Evolutionary conservation across 768 basidiomycete genomes (phyloP).

Genomic region (Tricholomella constricta): DNA sequence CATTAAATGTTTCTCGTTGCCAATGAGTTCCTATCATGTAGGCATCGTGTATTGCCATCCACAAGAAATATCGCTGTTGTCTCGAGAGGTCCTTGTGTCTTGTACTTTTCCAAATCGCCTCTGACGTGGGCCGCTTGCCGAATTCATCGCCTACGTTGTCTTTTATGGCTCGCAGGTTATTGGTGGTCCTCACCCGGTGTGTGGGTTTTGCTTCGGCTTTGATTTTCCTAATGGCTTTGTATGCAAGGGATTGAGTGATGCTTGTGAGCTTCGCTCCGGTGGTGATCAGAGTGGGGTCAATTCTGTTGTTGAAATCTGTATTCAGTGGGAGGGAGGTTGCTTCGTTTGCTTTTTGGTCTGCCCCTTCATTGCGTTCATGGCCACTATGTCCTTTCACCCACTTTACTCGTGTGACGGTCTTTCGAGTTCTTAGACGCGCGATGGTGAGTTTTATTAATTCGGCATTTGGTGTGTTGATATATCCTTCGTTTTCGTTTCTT

Average conservation of each 20-base stretch:
- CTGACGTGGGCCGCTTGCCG: neutral
- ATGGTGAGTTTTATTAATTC: neutral
- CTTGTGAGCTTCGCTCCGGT: neutral
- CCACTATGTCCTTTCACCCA: neutral
- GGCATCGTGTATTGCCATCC: conserved; percentile 3
- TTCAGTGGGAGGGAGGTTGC: neutral
- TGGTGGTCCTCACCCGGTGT: neutral
- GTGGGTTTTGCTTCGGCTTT: neutral
- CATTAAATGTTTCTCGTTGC: neutral
- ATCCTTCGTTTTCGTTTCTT: neutral
- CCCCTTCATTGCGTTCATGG: no score
- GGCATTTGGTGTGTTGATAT: neutral
- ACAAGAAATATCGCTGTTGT: neutral
- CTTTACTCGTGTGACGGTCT: neutral
- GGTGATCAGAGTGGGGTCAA: neutral
- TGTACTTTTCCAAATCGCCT: neutral
- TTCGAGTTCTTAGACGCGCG: neutral
- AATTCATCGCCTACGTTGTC: neutral
- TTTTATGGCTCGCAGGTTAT: neutral
- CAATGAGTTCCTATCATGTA: conserved; percentile 1
- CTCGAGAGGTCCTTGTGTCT: neutral
- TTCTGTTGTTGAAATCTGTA: no score
- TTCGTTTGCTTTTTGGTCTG: neutral
- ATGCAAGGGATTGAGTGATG: neutral
- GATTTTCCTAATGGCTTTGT: neutral